These are phyloP conservation scores for Verticillium dahliae DNA, from an alignment of 2,329 filamentous ascomycete genomes.

Conservation along the genomic window DNA sequence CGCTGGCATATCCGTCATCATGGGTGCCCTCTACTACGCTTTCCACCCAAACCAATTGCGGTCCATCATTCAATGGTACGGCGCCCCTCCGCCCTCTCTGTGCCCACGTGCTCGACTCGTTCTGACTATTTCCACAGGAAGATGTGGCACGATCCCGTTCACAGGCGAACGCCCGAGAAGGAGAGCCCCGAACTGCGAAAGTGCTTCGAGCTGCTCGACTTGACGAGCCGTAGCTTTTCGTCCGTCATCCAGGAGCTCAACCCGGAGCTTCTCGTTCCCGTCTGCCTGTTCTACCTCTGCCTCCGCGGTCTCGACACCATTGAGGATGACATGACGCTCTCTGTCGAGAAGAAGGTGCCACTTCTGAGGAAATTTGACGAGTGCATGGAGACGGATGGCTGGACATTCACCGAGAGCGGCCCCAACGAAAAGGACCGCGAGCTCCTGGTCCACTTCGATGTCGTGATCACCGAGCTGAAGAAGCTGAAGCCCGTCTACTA, in stretches of 20 bases:
- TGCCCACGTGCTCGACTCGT: neutral
- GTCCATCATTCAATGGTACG: conserved; percentile 82
- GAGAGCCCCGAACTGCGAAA: conserved; percentile 67
- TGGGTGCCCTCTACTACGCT: conserved; percentile 64
- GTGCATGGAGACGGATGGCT: conserved; percentile 74
- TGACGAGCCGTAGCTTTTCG: conserved; percentile 89
- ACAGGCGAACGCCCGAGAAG: conserved; percentile 69
- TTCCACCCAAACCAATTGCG: conserved; percentile 73
- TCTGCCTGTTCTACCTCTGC: conserved; percentile 87
- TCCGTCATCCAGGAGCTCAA: conserved; percentile 94
- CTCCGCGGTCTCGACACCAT: conserved; percentile 95
- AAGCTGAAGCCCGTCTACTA: conserved; percentile 80
- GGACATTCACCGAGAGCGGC: conserved; percentile 82
- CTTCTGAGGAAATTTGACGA: conserved; percentile 77
- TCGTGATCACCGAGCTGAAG: conserved; percentile 79
- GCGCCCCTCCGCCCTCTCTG: neutral
- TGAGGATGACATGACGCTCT: conserved; percentile 95
- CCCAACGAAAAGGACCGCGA: conserved; percentile 92
- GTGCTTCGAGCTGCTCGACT: conserved; percentile 80
- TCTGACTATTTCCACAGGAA: conserved; percentile 56
- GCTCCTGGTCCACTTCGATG: conserved; percentile 85
- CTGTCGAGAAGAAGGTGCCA: conserved; percentile 75
- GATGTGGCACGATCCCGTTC: conserved; percentile 91
- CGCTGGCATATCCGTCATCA: conserved; percentile 27
- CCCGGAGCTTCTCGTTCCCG: conserved; percentile 83